These are phyloP conservation scores for Aquilaria malaccensis DNA, from an alignment of 345 rosid species.

Conservation along the genomic window DNA sequence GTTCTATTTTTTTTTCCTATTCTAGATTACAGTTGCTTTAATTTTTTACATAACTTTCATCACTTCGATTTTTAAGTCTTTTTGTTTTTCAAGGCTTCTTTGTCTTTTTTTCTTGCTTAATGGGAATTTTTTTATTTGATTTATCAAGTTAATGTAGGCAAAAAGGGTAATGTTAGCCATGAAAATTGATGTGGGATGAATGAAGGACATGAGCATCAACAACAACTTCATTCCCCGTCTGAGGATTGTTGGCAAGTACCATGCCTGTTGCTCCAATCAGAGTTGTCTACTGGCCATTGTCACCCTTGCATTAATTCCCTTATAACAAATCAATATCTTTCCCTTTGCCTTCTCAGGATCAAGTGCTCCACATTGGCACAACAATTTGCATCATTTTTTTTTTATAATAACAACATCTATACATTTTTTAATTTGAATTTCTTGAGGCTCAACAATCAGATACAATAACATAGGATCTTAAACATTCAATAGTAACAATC, in stretches of 20 bases:
- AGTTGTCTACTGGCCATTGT: constrained; percentile 50
- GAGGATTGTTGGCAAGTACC: constrained; percentile 51
- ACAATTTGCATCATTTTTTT: constrained; percentile 25
- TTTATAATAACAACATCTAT: not conserved
- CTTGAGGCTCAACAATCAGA: not conserved
- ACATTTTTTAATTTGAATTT: not conserved
- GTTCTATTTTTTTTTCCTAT: too few relatives aligned
- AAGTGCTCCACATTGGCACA: constrained; percentile 51
- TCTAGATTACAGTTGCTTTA: too few relatives aligned
- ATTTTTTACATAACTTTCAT: too few relatives aligned
- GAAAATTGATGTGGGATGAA: constrained; percentile 48
- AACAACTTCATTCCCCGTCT: constrained; percentile 32
- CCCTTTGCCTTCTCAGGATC: constrained; percentile 60
- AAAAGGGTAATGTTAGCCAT: constrained; percentile 38
- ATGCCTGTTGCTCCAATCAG: constrained; percentile 72
- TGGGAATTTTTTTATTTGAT: too few relatives aligned
- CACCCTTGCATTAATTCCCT: constrained; percentile 42
- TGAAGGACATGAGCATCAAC: constrained; percentile 73
- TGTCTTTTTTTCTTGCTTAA: too few relatives aligned
- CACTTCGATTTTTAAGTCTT: too few relatives aligned
- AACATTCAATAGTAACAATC: not conserved
- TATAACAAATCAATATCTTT: constrained; percentile 64
- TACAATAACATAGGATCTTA: too few relatives aligned
- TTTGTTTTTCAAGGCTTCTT: too few relatives aligned
- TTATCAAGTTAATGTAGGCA: constrained; percentile 35